A percentile compares a stretch with the other conserved stretches of the same genome.
Evolutionary conservation across 352 stramenopile genomes (phyloP).

Genomic region (Phytophthora sansomeana): DNA sequence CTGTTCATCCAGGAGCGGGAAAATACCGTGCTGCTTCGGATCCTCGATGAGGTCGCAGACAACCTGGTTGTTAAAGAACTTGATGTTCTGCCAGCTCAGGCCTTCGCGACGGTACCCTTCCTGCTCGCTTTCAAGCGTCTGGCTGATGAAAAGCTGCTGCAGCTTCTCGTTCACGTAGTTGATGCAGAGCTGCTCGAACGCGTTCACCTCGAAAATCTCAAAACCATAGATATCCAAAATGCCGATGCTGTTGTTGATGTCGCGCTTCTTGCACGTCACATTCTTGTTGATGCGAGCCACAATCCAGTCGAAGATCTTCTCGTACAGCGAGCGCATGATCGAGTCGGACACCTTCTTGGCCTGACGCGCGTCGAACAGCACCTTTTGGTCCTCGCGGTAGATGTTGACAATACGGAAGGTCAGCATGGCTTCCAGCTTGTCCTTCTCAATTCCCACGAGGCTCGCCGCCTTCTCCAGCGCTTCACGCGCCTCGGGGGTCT

Average conservation of each 20-base stretch:
- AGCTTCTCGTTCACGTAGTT: slow-evolving; percentile 93
- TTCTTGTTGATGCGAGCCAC: slow-evolving; percentile 88
- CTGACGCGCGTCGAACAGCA: slow-evolving; percentile 77
- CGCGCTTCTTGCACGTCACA: slow-evolving; percentile 65
- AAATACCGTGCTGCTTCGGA: slow-evolving; percentile 82
- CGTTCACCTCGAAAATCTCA: slow-evolving; percentile 92
- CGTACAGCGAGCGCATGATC: slow-evolving; percentile 89
- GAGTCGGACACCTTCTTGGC: slow-evolving; percentile 87
- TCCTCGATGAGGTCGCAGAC: slow-evolving; percentile 91
- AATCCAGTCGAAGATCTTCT: slow-evolving; percentile 92
- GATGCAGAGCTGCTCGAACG: slow-evolving; percentile 92
- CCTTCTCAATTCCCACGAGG: slow-evolving; percentile 70
- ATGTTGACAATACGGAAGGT: slow-evolving; percentile 86
- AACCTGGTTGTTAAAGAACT: slow-evolving; percentile 90
- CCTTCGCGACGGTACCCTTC: slow-evolving; percentile 82
- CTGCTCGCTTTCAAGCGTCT: slow-evolving; percentile 84
- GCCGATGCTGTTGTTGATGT: slow-evolving; percentile 83
- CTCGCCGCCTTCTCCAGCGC: slow-evolving; percentile 64
- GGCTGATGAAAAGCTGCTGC: slow-evolving; percentile 88
- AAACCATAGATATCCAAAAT: slow-evolving; percentile 93
- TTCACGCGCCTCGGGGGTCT: slow-evolving; percentile 56
- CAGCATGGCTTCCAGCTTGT: slow-evolving; percentile 74
- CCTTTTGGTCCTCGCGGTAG: slow-evolving; percentile 78
- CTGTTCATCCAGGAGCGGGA: slow-evolving; percentile 84
- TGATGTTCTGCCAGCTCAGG: slow-evolving; percentile 77